Conservation (phyloP, 2,329 filamentous ascomycete species). For the Fusarium fracticaudum region DNA sequence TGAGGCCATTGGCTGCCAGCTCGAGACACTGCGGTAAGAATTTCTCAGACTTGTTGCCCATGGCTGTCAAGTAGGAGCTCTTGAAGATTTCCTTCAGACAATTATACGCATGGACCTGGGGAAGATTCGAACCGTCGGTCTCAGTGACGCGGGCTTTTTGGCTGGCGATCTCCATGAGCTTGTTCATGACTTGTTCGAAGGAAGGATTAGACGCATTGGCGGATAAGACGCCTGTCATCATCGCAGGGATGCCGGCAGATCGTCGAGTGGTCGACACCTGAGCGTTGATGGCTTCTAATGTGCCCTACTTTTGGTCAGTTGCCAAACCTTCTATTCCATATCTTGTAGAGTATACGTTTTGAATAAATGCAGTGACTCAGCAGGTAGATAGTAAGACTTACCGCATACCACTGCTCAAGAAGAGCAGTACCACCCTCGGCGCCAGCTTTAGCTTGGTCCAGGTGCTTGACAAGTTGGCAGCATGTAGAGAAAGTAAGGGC, state of each 20-base stretch:
- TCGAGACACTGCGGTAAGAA: slow-evolving; percentile 79
- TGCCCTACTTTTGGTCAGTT: slow-evolving; percentile 56
- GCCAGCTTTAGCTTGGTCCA: slow-evolving; percentile 45
- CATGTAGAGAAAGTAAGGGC: slow-evolving; percentile 86
- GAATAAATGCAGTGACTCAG: too few relatives aligned
- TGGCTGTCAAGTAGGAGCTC: slow-evolving; percentile 76
- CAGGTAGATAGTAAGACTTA: slow-evolving; percentile 43
- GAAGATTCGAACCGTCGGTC: slow-evolving; percentile 73
- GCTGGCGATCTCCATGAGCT: slow-evolving; percentile 68
- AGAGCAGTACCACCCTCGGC: slow-evolving; percentile 51
- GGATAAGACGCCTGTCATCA: slow-evolving; percentile 83
- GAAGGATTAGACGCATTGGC: slow-evolving; percentile 69
- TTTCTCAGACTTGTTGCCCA: slow-evolving; percentile 76
- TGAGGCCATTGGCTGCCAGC: slow-evolving; percentile 82
- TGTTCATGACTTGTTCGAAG: slow-evolving; percentile 71
- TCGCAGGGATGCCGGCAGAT: slow-evolving; percentile 89
- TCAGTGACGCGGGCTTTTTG: slow-evolving; percentile 62
- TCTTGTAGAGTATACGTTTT: neutral
- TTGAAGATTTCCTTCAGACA: slow-evolving; percentile 93
- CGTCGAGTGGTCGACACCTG: slow-evolving; percentile 86
- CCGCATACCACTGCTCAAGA: slow-evolving; percentile 76
- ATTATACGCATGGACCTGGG: slow-evolving; percentile 95
- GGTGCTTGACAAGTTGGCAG: slow-evolving; percentile 71
- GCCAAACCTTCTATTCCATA: neutral
- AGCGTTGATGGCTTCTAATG: slow-evolving; percentile 74